Percentiles rank a stretch among this genome's conserved stretches.
Conservation (phyloP, 2,329 filamentous ascomycete genomes). For the Tympanopsis confertula region DNA sequence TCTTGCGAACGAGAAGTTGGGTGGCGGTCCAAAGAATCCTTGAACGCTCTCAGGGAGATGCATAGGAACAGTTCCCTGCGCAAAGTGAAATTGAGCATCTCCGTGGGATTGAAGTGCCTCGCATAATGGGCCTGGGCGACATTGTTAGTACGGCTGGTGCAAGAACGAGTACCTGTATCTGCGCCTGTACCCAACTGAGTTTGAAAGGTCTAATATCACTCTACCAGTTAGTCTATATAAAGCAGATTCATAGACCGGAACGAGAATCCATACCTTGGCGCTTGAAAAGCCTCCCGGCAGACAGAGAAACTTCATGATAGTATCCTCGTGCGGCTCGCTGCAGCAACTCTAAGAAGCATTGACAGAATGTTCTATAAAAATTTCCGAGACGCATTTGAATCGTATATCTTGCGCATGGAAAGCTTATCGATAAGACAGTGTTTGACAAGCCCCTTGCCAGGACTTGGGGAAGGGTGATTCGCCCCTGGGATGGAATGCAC, state of each 20-base stretch:
- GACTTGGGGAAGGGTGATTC: too few relatives aligned
- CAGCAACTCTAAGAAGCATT: too few relatives aligned
- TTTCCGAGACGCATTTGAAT: too few relatives aligned
- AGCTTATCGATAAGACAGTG: too few relatives aligned
- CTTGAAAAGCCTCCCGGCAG: constrained; percentile 8
- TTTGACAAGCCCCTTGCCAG: too few relatives aligned
- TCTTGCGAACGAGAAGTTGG: not conserved
- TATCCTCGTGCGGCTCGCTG: too few relatives aligned
- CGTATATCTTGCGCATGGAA: too few relatives aligned
- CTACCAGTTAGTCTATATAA: constrained; percentile 8
- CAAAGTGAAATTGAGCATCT: not conserved
- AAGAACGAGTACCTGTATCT: not conserved
- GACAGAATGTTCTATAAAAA: too few relatives aligned
- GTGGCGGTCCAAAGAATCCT: not conserved
- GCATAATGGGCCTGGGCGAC: not conserved
- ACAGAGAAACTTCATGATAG: constrained; percentile 9
- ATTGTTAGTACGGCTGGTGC: not conserved
- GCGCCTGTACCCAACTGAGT: not conserved
- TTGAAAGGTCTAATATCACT: constrained; percentile 1
- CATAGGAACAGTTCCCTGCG: not conserved
- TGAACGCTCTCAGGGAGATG: not conserved
- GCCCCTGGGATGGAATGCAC: too few relatives aligned
- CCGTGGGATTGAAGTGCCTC: not conserved
- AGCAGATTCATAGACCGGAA: constrained; percentile 8
- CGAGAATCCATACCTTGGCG: constrained; percentile 8